These are phyloP conservation scores for Eucalyptus grandis DNA, from an alignment of 345 rosid genomes.

Conservation along the genomic window DNA sequence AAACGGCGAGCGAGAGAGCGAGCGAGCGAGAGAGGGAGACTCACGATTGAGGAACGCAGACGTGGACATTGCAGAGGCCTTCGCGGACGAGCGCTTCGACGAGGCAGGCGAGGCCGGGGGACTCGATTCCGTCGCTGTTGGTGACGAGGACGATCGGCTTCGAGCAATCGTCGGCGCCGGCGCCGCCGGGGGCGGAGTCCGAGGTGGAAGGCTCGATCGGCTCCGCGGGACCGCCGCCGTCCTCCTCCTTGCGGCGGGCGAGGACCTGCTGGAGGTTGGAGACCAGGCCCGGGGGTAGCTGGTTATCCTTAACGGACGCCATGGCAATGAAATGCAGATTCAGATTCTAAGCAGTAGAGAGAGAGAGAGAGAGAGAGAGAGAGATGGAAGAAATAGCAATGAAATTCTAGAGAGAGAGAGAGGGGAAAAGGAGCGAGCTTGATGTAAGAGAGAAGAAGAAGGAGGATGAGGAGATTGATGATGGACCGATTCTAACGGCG, in stretches of 20 bases:
- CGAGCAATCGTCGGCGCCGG: constrained; percentile 23
- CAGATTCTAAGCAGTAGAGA: background rate
- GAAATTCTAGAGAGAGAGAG: background rate
- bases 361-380: background rate
- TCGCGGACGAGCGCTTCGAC: constrained; percentile 77
- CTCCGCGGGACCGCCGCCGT: constrained; percentile 5
- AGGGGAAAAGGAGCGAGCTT: too few species aligned
- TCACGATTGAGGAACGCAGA: constrained; percentile 93
- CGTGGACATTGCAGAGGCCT: constrained; percentile 75
- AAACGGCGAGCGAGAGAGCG: background rate
- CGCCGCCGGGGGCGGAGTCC: background rate
- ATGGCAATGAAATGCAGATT: background rate
- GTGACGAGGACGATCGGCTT: constrained; percentile 82
- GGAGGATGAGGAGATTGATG: background rate
- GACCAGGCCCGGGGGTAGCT: constrained; percentile 68
- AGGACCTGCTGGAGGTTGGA: constrained; percentile 85
- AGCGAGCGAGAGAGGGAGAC: constrained; percentile 1
- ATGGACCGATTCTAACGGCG: constrained; percentile 11
- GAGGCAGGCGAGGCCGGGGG: constrained; percentile 76
- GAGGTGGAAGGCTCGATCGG: constrained; percentile 26
- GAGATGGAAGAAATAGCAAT: background rate
- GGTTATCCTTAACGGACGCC: constrained; percentile 44
- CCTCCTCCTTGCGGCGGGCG: constrained; percentile 28
- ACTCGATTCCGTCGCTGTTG: constrained; percentile 86
- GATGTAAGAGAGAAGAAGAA: background rate